Conservation (phyloP, 208 protist genomes). For the Angomonas ambiguus region DNA sequence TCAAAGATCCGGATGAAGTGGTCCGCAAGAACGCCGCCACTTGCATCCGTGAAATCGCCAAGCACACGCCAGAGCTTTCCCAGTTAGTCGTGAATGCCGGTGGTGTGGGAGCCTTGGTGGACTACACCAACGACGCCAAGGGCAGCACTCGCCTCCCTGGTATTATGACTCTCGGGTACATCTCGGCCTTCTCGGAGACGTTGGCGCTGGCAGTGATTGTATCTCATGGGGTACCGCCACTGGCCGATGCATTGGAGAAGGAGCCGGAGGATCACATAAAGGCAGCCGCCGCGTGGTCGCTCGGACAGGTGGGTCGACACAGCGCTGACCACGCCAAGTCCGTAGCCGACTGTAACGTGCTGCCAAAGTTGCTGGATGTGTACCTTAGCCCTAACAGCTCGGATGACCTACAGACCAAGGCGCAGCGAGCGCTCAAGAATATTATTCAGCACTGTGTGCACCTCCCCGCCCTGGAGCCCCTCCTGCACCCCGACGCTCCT, state of each 20-base stretch:
- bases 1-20: constrained; percentile 95
- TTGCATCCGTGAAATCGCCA: constrained; percentile 97
- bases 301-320: constrained; percentile 96
- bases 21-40: constrained; percentile 97
- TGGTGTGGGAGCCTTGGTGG: constrained; percentile 96
- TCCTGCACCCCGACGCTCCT: constrained; percentile 93
- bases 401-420: constrained; percentile 95
- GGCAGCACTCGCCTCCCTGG: constrained; percentile 93
- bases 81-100: constrained; percentile 97
- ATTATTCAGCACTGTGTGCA: constrained; percentile 96
- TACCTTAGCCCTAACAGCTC: constrained; percentile 87
- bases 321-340: constrained; percentile 96
- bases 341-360: constrained; percentile 94
- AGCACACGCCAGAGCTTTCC: constrained; percentile 97
- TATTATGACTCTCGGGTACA: constrained; percentile 98
- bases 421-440: constrained; percentile 94
- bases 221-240: constrained; percentile 87
- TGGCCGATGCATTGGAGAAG: constrained; percentile 89
- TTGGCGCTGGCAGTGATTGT: constrained; percentile 96
- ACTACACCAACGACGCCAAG: constrained; percentile 93
- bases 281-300: constrained; percentile 91
- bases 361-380: constrained; percentile 91
- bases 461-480: constrained; percentile 94
- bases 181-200: constrained; percentile 96
- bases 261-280: constrained; percentile 95